Percentiles rank a stretch among this genome's conserved stretches.
Conservation (phyloP, 1,284 basidiomycete genomes). For the Uromyces viciae-fabae region DNA sequence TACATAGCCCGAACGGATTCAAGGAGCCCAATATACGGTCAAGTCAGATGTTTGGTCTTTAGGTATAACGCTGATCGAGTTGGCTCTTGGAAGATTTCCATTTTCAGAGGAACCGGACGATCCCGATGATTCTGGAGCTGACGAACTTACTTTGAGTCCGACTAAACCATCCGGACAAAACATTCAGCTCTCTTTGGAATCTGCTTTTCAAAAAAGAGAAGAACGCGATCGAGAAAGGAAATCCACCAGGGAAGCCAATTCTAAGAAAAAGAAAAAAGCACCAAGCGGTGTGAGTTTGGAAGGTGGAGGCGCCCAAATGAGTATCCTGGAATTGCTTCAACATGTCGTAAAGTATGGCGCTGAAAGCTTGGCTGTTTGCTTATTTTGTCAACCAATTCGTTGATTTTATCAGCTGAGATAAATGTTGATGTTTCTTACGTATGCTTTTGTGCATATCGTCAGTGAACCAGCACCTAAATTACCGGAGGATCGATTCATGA, state of each 20-base stretch:
- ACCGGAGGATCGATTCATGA: constrained; percentile 58
- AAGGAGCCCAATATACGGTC: constrained; percentile 93
- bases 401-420: too few relatives aligned
- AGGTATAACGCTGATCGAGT: constrained; percentile 89
- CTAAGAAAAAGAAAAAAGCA: constrained; percentile 55
- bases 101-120: constrained; percentile 63
- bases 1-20: constrained; percentile 88
- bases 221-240: constrained; percentile 54
- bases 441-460: neutral
- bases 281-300: constrained; percentile 78
- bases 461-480: constrained; percentile 78
- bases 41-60: constrained; percentile 98
- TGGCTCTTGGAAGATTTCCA: constrained; percentile 87
- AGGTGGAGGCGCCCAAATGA: constrained; percentile 89
- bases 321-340: constrained; percentile 90
- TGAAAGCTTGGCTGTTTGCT: too few relatives aligned
- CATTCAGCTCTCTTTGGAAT: constrained; percentile 31
- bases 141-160: constrained; percentile 54
- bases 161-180: constrained; percentile 56
- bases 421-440: neutral
- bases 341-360: constrained; percentile 74
- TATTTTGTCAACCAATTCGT: too few relatives aligned
- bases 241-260: constrained; percentile 48
- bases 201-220: constrained; percentile 46
- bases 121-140: constrained; percentile 52